Evolutionary conservation across 805 yeast genomes (phyloP), one percentile per base, ranked within the genome.

Genomic region (Starmerella geochares): DNA sequence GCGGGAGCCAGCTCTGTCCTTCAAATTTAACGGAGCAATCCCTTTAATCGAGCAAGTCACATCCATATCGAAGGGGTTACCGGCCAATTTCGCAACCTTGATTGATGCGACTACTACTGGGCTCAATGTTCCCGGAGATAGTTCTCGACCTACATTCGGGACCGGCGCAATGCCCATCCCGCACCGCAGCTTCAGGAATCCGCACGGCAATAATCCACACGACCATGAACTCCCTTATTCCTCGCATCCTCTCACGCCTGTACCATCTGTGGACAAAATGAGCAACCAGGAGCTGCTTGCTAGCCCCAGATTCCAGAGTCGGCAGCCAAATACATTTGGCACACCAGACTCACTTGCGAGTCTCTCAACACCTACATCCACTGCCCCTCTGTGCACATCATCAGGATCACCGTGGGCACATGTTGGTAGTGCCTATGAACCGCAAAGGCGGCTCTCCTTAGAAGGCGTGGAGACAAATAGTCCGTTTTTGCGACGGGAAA

Each of bases 1-100:
- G 6, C 65, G 73, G 33, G 94, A 86, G 56, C 95, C 96, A 0
- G 84, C 96, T 0, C 62, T 79, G 29, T 79, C 87, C 0, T 85
- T 90, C 65, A 65, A 72, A 35, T 86, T 75, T 57, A 83, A 84
- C 61, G 50, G 58, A 27, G 28, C 53, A 16, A 58, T 60, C 48
- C 58, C 65, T 4, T 57, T 67, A n/a, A 57, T 57, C 37, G 71
- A 67, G 29, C 71, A 67, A 39, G 60, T 67, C 4, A 23, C 47
- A 3, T 13, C 21, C 10, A 32, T 48, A 1, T 23, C 48, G 13
- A 48, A 40, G 3, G 24, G 20, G 23, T 25, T 41, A 20, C 44
- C 44, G 14, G 17, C 28, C 5, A 9, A 23, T 3, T 21, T 36
- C n/a, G 47, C 47, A 5, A 14, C n/a, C 2, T 20, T 47, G 5